Conservation (phyloP, 1,284 basidiomycete genomes). For the Cronartium quercuum region DNA sequence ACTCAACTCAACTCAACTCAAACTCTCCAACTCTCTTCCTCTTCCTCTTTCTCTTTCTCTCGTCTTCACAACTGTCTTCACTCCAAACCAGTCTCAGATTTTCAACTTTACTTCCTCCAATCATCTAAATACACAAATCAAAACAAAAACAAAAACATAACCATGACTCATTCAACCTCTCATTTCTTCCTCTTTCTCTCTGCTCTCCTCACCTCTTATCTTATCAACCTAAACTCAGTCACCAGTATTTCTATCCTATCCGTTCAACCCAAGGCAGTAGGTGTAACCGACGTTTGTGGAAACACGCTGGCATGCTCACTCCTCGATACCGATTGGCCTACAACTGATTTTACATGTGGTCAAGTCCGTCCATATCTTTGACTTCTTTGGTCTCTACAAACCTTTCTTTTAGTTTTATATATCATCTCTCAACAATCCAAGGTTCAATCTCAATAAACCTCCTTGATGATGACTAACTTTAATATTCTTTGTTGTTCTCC, state of each 20-base stretch:
- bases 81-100: not conserved
- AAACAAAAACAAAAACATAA: not conserved
- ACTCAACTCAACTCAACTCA: no score
- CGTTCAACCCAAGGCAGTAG: not conserved
- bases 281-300: not conserved
- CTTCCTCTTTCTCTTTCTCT: no score
- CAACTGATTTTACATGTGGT: not conserved
- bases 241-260: not conserved
- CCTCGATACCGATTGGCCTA: not conserved
- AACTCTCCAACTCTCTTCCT: no score
- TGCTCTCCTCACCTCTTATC: not conserved
- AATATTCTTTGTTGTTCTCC: no score
- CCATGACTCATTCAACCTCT: no score
- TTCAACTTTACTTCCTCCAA: not conserved
- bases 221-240: not conserved
- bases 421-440: no score
- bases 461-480: no score
- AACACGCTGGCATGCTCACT: not conserved
- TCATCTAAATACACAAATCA: not conserved
- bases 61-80: no score
- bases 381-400: not conserved
- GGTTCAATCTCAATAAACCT: no score
- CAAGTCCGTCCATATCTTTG: not conserved
- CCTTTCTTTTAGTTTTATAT: not conserved
- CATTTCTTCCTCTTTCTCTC: not conserved